Conservation (phyloP, 257 asterid genomes). For the Gentiana straminea region DNA sequence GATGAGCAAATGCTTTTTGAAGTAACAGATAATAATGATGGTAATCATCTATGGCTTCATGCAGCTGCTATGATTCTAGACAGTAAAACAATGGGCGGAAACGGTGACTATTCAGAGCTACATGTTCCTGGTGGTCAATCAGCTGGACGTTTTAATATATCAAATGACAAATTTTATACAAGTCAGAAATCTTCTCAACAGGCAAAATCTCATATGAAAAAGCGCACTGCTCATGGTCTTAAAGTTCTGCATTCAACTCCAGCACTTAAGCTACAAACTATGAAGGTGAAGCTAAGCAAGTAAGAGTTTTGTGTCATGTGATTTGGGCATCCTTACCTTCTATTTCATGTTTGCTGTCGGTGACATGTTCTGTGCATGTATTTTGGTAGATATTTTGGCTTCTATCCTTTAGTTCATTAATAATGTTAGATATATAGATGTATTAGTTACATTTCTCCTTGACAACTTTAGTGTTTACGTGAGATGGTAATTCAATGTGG, state of each 20-base stretch:
- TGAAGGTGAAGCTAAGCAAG: slow-evolving; percentile 98
- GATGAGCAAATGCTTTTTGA: slow-evolving; percentile 99
- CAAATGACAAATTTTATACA: slow-evolving; percentile 88
- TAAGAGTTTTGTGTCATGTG: slow-evolving; percentile 20
- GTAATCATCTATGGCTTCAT: slow-evolving; percentile 57
- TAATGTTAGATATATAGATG: no score
- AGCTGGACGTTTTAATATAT: slow-evolving; percentile 75
- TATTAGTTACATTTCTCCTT: no score
- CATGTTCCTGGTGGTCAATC: slow-evolving; percentile 53
- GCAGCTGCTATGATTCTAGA: slow-evolving; percentile 92
- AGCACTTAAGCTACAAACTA: slow-evolving; percentile 88
- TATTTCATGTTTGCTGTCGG: not conserved
- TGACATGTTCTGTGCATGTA: no score
- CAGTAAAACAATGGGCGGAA: slow-evolving; percentile 38
- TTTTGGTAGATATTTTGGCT: no score
- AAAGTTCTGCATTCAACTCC: slow-evolving; percentile 95
- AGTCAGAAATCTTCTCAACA: slow-evolving; percentile 93
- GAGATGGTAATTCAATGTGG: no score
- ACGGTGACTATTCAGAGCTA: slow-evolving; percentile 53
- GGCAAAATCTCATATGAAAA: slow-evolving; percentile 82
- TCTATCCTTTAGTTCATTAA: no score
- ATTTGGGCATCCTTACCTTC: not conserved
- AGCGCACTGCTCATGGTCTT: slow-evolving; percentile 81
- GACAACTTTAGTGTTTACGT: no score
- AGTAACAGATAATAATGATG: slow-evolving; percentile 55